Evolutionary conservation across 2,329 filamentous ascomycete genomes (phyloP).

Genomic region (Didymella glomerata): DNA sequence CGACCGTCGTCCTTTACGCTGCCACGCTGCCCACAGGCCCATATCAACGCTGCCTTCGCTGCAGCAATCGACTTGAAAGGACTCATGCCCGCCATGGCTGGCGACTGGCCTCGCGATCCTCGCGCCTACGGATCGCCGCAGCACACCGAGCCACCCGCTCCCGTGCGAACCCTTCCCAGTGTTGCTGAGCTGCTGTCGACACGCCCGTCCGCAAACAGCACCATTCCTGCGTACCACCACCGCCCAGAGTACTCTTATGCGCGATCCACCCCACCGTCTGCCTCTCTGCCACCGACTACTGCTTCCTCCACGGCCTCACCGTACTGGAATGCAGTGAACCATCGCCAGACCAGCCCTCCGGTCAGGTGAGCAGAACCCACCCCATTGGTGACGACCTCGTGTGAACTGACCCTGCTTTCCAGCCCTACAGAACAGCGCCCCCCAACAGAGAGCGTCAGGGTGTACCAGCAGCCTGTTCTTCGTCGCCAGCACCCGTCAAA

Average conservation of each 20-base stretch:
- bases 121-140: constrained; percentile 18
- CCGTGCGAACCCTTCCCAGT: constrained; percentile 33
- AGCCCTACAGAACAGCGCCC: constrained; percentile 20
- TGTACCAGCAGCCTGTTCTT: constrained; percentile 11
- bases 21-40: constrained; percentile 2
- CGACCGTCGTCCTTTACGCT: constrained; percentile 16
- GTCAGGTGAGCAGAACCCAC: constrained; percentile 15
- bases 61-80: constrained; percentile 8
- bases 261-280: constrained; percentile 16
- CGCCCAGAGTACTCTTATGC: constrained; percentile 24
- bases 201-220: constrained; percentile 22
- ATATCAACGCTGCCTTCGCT: constrained; percentile 21
- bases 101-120: constrained; percentile 23
- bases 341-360: constrained; percentile 20
- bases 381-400: not conserved
- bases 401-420: constrained; percentile 8
- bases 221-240: constrained; percentile 26
- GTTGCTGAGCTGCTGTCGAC: constrained; percentile 37
- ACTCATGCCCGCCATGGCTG: constrained; percentile 25
- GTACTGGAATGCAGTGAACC: constrained; percentile 27
- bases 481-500: constrained; percentile 15
- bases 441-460: not conserved
- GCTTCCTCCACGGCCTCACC: constrained; percentile 6
- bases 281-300: constrained; percentile 16
- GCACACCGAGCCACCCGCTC: constrained; percentile 16